Conservation (phyloP, 306 rosid genomes). For the Acacia acuminata region DNA sequence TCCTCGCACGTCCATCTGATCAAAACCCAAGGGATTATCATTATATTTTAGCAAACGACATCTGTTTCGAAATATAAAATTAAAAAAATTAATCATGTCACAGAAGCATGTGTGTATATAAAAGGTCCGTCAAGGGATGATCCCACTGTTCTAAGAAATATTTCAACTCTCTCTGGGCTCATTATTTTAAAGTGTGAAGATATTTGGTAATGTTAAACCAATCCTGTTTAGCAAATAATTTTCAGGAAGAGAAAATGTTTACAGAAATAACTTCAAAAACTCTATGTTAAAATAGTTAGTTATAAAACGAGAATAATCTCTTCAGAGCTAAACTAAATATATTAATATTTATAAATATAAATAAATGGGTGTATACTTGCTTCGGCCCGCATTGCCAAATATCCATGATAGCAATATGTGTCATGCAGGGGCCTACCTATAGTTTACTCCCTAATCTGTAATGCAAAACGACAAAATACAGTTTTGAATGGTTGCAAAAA, state of each 20-base stretch:
- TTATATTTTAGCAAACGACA: constrained; percentile 8
- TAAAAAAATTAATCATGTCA: neutral
- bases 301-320: too few species aligned
- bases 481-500: constrained; percentile 7
- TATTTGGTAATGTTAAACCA: neutral
- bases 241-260: too few species aligned
- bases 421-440: neutral
- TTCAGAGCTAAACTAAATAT: too few species aligned
- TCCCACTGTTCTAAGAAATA: neutral
- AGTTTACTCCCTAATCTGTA: neutral
- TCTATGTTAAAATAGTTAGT: too few species aligned
- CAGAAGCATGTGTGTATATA: neutral
- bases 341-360: too few species aligned
- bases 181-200: neutral
- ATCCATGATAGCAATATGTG: neutral
- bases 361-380: neutral
- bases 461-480: constrained; percentile 13
- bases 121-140: neutral
- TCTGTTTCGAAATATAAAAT: neutral
- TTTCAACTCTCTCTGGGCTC: neutral
- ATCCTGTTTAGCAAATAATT: neutral
- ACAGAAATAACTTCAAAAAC: too few species aligned
- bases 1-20: constrained; percentile 95
- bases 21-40: constrained; percentile 36
- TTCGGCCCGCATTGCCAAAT: neutral